Evolutionary conservation across 495 filamentous ascomycete genomes (phyloP).

Genomic region (Hyaloscypha bicolor): DNA sequence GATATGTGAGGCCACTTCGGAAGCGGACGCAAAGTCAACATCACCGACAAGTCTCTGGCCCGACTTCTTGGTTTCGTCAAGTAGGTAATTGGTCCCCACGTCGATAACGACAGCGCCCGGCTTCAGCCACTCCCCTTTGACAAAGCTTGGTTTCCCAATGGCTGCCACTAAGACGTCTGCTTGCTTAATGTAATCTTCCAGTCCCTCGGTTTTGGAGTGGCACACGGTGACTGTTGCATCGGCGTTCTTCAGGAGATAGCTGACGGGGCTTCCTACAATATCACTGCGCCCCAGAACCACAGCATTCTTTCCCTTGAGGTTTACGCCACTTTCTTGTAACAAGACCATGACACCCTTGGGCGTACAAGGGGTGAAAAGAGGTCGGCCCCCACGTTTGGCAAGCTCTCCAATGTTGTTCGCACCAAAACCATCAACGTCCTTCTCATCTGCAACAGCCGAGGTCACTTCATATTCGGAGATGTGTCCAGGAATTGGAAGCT

Average conservation of each 20-base stretch:
- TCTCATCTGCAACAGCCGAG: conserved; percentile 85
- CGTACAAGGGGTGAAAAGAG: conserved; percentile 90
- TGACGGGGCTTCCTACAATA: conserved; percentile 95
- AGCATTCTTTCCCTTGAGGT: conserved; percentile 86
- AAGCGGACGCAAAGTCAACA: conserved; percentile 87
- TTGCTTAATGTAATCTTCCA: conserved; percentile 72
- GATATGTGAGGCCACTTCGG: conserved; percentile 88
- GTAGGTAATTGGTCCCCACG: conserved; percentile 95
- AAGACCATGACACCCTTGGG: conserved; percentile 97
- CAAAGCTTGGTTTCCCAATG: conserved; percentile 83
- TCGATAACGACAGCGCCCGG: conserved; percentile 93
- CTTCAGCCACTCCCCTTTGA: conserved; percentile 96
- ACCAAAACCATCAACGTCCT: conserved; percentile 98
- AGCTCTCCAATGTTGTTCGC: conserved; percentile 91
- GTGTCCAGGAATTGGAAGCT: conserved; percentile 85
- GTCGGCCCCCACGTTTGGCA: conserved; percentile 87
- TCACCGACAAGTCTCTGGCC: conserved; percentile 94
- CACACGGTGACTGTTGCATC: conserved; percentile 96
- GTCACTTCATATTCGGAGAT: conserved; percentile 89
- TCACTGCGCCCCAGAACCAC: conserved; percentile 95
- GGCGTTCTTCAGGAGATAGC: conserved; percentile 90
- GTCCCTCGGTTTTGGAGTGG: conserved; percentile 80
- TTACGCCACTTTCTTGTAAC: conserved; percentile 78
- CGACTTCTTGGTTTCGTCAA: conserved; percentile 92
- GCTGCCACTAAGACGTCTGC: conserved; percentile 92